Evolutionary conservation across 495 filamentous ascomycete genomes (phyloP).

Genomic region (Penicillium pancosmium): DNA sequence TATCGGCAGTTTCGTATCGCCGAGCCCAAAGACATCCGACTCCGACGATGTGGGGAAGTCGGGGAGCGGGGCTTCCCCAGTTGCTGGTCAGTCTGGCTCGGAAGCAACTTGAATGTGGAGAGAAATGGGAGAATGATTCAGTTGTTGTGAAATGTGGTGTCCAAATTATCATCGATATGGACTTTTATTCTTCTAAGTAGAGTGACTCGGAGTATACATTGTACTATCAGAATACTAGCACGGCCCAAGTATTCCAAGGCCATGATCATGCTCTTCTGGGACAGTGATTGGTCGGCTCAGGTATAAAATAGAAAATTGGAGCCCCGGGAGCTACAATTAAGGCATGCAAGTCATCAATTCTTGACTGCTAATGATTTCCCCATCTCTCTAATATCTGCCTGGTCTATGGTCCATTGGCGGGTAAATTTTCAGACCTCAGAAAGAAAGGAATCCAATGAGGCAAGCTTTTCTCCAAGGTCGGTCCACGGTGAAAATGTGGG

Average conservation of each 20-base stretch:
- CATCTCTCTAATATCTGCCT: neutral
- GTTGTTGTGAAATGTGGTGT: too few species aligned
- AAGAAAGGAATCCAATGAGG: neutral
- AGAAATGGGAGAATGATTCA: neutral
- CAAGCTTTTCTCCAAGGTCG: neutral
- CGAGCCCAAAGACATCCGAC: neutral
- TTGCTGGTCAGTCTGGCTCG: neutral
- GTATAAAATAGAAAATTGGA: neutral
- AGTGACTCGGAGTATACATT: too few species aligned
- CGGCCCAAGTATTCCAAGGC: too few species aligned
- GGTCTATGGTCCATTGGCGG: neutral
- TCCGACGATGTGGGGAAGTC: constrained; percentile 3
- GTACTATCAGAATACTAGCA: too few species aligned
- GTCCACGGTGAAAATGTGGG: constrained; percentile 24
- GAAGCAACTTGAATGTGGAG: neutral
- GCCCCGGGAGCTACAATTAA: too few species aligned
- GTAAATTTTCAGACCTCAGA: neutral
- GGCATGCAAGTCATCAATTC: neutral
- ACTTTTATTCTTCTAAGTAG: too few species aligned
- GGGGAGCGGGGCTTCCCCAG: constrained; percentile 5
- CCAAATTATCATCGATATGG: too few species aligned
- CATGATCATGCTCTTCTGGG: too few species aligned
- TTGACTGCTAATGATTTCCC: constrained; percentile 4
- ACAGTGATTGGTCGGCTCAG: neutral
- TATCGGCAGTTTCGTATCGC: constrained; percentile 4